These are phyloP conservation scores for Nematocida sp. DNA, from an alignment of 371 early-diverging fungal genomes.

Conservation along the genomic window DNA sequence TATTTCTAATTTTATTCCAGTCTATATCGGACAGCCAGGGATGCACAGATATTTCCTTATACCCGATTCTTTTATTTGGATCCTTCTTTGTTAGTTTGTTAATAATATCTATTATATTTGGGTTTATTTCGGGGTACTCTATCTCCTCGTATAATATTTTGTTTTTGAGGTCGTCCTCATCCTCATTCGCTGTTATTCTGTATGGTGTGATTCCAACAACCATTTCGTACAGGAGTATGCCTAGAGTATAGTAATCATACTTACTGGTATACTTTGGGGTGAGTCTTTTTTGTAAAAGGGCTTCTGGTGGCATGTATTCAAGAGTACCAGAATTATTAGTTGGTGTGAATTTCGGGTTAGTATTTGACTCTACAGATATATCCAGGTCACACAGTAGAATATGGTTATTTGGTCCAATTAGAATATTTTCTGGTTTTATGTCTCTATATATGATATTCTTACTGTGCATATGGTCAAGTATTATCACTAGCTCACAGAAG, in stretches of 20 bases:
- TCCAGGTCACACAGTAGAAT: slow-evolving; percentile 70
- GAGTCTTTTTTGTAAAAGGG: slow-evolving; percentile 87
- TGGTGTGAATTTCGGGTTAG: neutral
- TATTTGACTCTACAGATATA: slow-evolving; percentile 72
- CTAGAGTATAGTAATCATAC: slow-evolving; percentile 92
- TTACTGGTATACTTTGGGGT: slow-evolving; percentile 86
- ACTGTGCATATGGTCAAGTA: slow-evolving; percentile 85
- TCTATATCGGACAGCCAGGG: slow-evolving; percentile 78
- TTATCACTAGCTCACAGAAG: slow-evolving; percentile 81
- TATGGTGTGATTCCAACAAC: slow-evolving; percentile 82
- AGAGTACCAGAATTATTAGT: slow-evolving; percentile 44
- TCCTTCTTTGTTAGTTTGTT: slow-evolving; percentile 74
- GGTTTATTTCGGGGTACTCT: slow-evolving; percentile 76
- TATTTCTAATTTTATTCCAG: slow-evolving; percentile 80
- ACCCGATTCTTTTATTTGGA: slow-evolving; percentile 74
- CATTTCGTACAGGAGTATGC: slow-evolving; percentile 91
- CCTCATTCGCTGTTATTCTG: slow-evolving; percentile 65
- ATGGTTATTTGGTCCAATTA: slow-evolving; percentile 76
- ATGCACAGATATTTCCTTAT: slow-evolving; percentile 76
- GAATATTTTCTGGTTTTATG: slow-evolving; percentile 91
- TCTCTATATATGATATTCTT: slow-evolving; percentile 91
- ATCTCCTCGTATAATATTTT: slow-evolving; percentile 60
- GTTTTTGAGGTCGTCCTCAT: slow-evolving; percentile 57
- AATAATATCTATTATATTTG: slow-evolving; percentile 71
- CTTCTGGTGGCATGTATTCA: slow-evolving; percentile 84